phyloP scores from a whole-genome alignment of 306 rosid genomes.

The Sechiopsis laciniata region DNA sequence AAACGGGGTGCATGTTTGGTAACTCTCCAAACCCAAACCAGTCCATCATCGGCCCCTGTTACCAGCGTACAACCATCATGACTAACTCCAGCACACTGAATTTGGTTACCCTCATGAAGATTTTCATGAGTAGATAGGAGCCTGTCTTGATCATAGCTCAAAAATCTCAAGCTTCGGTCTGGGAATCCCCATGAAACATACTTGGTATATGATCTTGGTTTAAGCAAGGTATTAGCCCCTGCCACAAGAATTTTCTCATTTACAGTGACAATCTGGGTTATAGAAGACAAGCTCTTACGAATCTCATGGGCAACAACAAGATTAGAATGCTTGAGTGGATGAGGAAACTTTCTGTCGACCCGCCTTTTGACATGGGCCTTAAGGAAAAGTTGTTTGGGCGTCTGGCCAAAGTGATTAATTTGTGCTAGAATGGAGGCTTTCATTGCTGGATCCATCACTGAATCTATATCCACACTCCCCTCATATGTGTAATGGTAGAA shows the following conservation, averaged over 20 bases:
- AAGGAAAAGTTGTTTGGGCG: constrained; percentile 91
- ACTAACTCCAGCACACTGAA: constrained; percentile 76
- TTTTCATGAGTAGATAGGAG: constrained; percentile 96
- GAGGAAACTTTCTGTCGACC: constrained; percentile 71
- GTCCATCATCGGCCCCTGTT: constrained; percentile 94
- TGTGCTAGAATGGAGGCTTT: constrained; percentile 99
- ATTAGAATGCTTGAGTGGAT: constrained; percentile 80
- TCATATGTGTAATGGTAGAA: constrained; percentile 96
- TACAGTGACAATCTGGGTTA: constrained; percentile 72
- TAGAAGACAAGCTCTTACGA: constrained; percentile 64
- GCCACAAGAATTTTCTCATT: constrained; percentile 80
- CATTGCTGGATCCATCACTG: constrained; percentile 95
- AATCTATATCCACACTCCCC: constrained; percentile 97
- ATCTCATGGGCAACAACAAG: constrained; percentile 73
- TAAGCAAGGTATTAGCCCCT: constrained; percentile 64
- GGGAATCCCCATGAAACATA: constrained; percentile 97
- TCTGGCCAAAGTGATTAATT: constrained; percentile 99
- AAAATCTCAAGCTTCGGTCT: constrained; percentile 86
- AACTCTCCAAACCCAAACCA: constrained; percentile 90
- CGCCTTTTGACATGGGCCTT: constrained; percentile 86
- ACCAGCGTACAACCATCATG: constrained; percentile 88
- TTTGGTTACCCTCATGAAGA: constrained; percentile 85
- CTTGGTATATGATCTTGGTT: constrained; percentile 88
- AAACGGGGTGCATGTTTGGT: constrained; percentile 60
- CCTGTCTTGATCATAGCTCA: constrained; percentile 88